Percentiles rank a stretch among this genome's conserved stretches.
Conservation (phyloP, 2,329 filamentous ascomycete species). For the Cladosporium velox region DNA sequence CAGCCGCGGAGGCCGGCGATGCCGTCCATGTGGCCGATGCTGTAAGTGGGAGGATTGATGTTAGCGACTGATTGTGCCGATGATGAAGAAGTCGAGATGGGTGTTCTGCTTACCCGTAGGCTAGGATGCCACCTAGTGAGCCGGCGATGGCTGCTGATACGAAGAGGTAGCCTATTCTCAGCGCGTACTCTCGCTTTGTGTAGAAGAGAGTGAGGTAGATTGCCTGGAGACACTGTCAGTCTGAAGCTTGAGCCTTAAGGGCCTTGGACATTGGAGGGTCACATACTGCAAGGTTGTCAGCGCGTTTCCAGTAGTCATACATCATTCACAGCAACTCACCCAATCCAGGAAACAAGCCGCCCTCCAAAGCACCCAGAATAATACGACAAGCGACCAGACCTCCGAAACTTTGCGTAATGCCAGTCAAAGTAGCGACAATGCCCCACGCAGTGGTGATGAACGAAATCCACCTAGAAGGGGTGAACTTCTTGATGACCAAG, state of each 20-base stretch:
- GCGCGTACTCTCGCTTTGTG: constrained; percentile 44
- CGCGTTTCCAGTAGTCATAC: neutral
- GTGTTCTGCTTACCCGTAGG: constrained; percentile 38
- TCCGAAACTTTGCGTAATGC: constrained; percentile 47
- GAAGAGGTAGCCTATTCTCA: constrained; percentile 49
- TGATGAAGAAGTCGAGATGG: neutral
- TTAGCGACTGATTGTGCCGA: neutral
- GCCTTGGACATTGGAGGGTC: neutral
- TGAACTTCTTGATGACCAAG: constrained; percentile 52
- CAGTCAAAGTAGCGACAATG: constrained; percentile 51
- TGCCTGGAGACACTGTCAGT: neutral
- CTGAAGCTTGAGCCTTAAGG: neutral
- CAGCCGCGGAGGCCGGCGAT: constrained; percentile 64
- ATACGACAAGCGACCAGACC: constrained; percentile 44
- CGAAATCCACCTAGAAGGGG: constrained; percentile 36
- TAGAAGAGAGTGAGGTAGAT: constrained; percentile 51
- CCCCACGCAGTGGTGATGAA: constrained; percentile 39
- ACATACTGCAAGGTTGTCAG: constrained; percentile 9
- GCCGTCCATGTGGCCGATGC: constrained; percentile 70
- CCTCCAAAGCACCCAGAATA: constrained; percentile 32
- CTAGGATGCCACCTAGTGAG: constrained; percentile 43
- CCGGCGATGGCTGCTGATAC: constrained; percentile 51
- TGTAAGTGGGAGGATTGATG: neutral
- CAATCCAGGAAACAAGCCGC: constrained; percentile 28
- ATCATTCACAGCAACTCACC: neutral